Conservation (phyloP, 768 basidiomycete species). For the Ramaria sp. region DNA sequence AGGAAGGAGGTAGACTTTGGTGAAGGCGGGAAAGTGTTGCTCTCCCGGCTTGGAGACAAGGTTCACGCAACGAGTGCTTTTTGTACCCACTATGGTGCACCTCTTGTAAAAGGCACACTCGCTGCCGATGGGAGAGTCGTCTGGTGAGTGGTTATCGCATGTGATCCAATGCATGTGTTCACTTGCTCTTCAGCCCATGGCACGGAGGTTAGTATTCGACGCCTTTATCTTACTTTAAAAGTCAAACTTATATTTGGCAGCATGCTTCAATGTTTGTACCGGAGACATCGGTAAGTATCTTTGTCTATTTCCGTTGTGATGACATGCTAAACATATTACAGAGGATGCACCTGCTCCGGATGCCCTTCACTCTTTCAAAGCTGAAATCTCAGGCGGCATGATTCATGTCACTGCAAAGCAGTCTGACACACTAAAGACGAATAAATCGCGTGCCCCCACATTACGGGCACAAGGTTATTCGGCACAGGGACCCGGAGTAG, state of each 20-base stretch:
- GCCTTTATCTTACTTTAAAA: not conserved
- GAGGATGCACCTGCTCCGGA: constrained; percentile 86
- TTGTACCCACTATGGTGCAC: constrained; percentile 91
- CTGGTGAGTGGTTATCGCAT: constrained; percentile 36
- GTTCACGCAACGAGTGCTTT: constrained; percentile 71
- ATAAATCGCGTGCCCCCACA: constrained; percentile 51
- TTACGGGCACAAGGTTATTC: constrained; percentile 36
- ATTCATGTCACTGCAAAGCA: constrained; percentile 68
- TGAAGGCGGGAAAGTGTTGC: constrained; percentile 58
- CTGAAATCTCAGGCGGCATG: constrained; percentile 54
- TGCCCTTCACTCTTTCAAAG: constrained; percentile 70
- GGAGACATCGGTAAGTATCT: constrained; percentile 58
- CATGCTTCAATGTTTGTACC: constrained; percentile 80
- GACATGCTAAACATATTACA: constrained; percentile 19
- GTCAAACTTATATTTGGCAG: constrained; percentile 24
- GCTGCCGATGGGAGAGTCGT: constrained; percentile 69
- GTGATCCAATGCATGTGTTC: not conserved
- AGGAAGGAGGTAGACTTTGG: constrained; percentile 82
- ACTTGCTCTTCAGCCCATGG: constrained; percentile 49
- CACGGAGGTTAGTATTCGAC: constrained; percentile 52
- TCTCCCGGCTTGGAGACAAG: constrained; percentile 66
- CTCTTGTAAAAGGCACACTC: constrained; percentile 72
- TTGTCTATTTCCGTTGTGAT: not conserved
- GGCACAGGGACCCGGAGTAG: constrained; percentile 49
- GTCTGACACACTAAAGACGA: constrained; percentile 49